Evolutionary conservation across 495 filamentous ascomycete species (phyloP).

Genomic region (Amniculicola lignicola): DNA sequence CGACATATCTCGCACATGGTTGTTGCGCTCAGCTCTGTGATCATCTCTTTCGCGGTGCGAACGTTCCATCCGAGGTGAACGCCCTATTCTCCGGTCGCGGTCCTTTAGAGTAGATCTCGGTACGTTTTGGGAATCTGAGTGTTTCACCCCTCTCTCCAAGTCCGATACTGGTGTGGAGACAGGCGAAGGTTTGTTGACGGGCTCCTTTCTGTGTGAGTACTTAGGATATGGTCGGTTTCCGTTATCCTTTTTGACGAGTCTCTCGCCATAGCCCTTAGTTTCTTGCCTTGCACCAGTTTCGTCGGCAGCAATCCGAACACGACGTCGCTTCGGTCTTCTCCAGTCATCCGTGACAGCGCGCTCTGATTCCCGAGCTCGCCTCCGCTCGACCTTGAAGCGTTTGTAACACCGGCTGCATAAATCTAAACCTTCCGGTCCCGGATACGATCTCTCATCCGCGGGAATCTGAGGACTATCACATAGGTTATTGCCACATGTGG

Average conservation of each 20-base stretch:
- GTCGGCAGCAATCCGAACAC: background rate
- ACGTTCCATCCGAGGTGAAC: background rate
- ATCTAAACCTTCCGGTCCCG: conserved; percentile 2
- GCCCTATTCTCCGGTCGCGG: background rate
- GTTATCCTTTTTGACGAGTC: background rate
- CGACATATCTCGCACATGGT: background rate
- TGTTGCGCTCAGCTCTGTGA: background rate
- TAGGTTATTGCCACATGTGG: conserved; percentile 1
- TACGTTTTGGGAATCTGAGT: background rate
- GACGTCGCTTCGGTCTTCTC: conserved; percentile 3
- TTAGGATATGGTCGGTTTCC: background rate
- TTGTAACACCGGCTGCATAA: conserved; percentile 4
- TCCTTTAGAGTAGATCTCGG: background rate
- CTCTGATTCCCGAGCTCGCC: conserved; percentile 3
- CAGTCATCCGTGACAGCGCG: conserved; percentile 4
- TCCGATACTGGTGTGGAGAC: background rate
- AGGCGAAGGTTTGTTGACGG: background rate
- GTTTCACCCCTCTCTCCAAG: background rate
- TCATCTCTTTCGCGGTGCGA: conserved; percentile 9
- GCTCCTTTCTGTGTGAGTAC: background rate
- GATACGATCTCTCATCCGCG: background rate
- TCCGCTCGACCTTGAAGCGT: conserved; percentile 3
- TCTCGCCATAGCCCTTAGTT: background rate
- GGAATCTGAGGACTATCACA: background rate
- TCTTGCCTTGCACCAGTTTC: background rate